A percentile compares a stretch with the other conserved stretches of the same genome.
These are phyloP conservation scores for Aspergillus sp. DNA, from an alignment of 2,329 filamentous ascomycete genomes.

Conservation along the genomic window DNA sequence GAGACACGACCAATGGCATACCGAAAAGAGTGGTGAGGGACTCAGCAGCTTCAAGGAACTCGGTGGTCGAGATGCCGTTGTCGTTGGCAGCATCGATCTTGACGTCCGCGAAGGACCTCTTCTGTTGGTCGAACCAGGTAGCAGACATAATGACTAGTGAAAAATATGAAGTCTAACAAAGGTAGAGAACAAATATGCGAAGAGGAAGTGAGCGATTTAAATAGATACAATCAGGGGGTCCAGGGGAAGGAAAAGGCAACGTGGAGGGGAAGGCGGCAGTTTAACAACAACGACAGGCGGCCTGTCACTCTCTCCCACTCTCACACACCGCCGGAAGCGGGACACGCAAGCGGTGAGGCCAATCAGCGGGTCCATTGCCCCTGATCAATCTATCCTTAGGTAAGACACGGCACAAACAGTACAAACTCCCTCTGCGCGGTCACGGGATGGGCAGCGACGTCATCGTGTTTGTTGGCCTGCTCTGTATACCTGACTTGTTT, in stretches of 20 bases:
- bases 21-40: conserved; percentile 84
- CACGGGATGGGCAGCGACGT: conserved; percentile 29
- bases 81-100: conserved; percentile 71
- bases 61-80: conserved; percentile 74
- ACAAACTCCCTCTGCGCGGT: conserved; percentile 25
- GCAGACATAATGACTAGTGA: conserved; percentile 31
- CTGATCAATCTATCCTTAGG: conserved; percentile 11
- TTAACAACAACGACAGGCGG: conserved; percentile 21
- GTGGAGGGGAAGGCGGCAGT: conserved; percentile 13
- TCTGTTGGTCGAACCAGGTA: conserved; percentile 84
- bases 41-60: conserved; percentile 91
- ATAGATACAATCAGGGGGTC: conserved; percentile 5
- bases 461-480: conserved; percentile 25
- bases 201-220: conserved; percentile 7
- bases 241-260: conserved; percentile 3
- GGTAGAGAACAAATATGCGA: conserved; percentile 9
- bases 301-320: conserved; percentile 22
- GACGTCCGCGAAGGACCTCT: conserved; percentile 81
- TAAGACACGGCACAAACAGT: conserved; percentile 22
- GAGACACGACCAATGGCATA: conserved; percentile 40
- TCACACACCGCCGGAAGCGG: conserved; percentile 30
- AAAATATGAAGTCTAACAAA: not conserved
- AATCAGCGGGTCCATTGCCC: conserved; percentile 18
- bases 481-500: not conserved
- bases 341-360: conserved; percentile 33